Base-by-base conservation (phyloP, 257 asterid genomes). In the Primulina tabacum region DNA sequence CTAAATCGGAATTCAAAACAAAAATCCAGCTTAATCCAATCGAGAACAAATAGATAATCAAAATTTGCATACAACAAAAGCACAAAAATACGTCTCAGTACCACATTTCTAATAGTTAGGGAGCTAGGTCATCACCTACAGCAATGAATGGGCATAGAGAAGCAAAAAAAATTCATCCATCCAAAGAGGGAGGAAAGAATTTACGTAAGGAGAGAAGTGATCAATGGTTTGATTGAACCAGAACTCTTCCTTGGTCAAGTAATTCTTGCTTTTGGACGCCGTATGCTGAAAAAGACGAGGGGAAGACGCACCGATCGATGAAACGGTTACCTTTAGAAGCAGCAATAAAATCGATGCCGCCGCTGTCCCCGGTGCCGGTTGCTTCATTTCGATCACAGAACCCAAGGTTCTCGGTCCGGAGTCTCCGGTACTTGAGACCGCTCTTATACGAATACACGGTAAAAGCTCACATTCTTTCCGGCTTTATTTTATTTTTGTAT, bases 161-260 rank as follows among this genome's bases (percentile, higher is more conserved):
- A 55, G 56, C 26, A 24, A 12, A 7, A 71, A 71, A 28, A 34
- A 16, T 40, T 10, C 17, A 40, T 40, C 52, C 17, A 40, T 11
- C 17, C 53, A 14, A 35, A 26, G 33, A 5, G 14, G 12, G 21
- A 60, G n/a, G 47, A 62, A 38, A 0, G 6, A 5, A 38, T 75
- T 82, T 78, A 89, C 99, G 40, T 84, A 88, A 55, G 99, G 99
- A 74, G 97, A 94, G 85, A 94, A 91, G 77, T 91, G 98, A 76
- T 94, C 96, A 59, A 94, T 83, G 17, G 89, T 88, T 75, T 91
- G 98, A 80, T 84, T 83, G 73, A 94, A 73, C 98, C 98, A 91
- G 50, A 72, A 82, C 60, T 73, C 89, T 56, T 88, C 82, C 6
- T 20, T 81, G 63, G 97, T 89, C 81, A 94, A 81, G 50, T 80